Evolutionary conservation across 2,329 filamentous ascomycete genomes (phyloP), one percentile per base, ranked within the genome.

Genomic region (Fusarium vanettenii): DNA sequence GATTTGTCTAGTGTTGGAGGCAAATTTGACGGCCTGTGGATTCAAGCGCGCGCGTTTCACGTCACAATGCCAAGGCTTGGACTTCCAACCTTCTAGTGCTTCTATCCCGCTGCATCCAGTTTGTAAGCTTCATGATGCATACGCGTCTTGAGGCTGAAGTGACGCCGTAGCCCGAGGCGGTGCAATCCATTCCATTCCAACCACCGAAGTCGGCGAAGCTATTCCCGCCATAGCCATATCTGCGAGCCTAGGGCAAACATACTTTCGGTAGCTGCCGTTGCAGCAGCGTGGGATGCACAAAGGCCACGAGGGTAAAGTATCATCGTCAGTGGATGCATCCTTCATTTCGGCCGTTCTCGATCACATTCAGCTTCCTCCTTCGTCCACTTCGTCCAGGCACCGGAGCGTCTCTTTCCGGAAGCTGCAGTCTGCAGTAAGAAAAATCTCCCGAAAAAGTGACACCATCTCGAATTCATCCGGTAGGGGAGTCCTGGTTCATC

Each of bases 41-140:
- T 56, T 64, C 61, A 41, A 41, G 22, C 61, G 61, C 45, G 61
- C 61, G 61, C 61, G 61, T 64, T 64, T 64, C 61, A 64, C 61
- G 61, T 64, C 45, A 64, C 31, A 1, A 59, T 27, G 33, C 33
- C 22, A 41, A 39, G 56, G 2, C 56, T 27, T 18, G 13, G 8
- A 13, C 9, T 7, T n/a, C 8, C 18, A 41, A n/a, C 37, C 37
- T 41, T 48, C 43, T 25, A 18, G 20, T 45, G 43, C 20, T 48
- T 48, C 45, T 27, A 50, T 48, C 43, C 43, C 43, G 43, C 29
- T 33, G 4, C 22, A 29, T 6, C 18, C n/a, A 56, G 20, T 57
- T 55, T 57, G 29, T 57, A 20, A 31, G 27, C 50, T 55, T 57
- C 33, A 25, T 16, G 5, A 22, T 60, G 31, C 22, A 11, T 60